A percentile compares a stretch with the other conserved stretches of the same genome.
Conservation (phyloP, 2,329 filamentous ascomycete species). For the Sporothrix globosa region DNA sequence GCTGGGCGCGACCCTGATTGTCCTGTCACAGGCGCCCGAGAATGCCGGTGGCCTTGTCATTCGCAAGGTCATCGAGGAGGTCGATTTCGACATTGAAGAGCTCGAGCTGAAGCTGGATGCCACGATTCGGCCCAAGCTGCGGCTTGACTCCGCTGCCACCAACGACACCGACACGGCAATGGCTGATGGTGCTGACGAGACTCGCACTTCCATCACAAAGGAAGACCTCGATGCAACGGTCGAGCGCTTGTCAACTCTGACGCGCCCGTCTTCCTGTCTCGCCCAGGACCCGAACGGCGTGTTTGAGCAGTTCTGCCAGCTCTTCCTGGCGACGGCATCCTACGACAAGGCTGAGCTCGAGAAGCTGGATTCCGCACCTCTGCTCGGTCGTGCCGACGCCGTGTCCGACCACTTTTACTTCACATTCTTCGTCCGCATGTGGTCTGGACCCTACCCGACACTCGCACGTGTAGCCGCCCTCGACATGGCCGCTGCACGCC, state of each 20-base stretch:
- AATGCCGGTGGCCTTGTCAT: conserved; percentile 67
- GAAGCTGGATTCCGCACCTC: conserved; percentile 58
- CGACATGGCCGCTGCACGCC: conserved; percentile 61
- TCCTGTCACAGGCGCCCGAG: conserved; percentile 63
- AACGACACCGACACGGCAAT: conserved; percentile 54
- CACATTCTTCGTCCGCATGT: conserved; percentile 75
- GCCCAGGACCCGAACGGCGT: conserved; percentile 54
- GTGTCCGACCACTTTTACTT: conserved; percentile 68
- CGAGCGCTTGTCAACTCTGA: conserved; percentile 44
- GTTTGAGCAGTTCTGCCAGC: conserved; percentile 61
- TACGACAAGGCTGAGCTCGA: conserved; percentile 50
- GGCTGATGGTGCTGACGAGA: conserved; percentile 44
- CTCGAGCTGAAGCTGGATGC: conserved; percentile 75
- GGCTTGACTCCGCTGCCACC: conserved; percentile 48
- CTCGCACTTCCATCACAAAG: conserved; percentile 25
- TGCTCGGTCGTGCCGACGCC: conserved; percentile 59
- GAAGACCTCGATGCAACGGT: conserved; percentile 48
- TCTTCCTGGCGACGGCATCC: conserved; percentile 58
- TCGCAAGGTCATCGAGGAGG: conserved; percentile 66
- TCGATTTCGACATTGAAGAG: conserved; percentile 71
- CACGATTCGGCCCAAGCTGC: conserved; percentile 62
- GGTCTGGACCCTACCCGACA: conserved; percentile 71
- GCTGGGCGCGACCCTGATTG: conserved; percentile 68
- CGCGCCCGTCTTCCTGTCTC: conserved; percentile 49
- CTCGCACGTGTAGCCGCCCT: conserved; percentile 71